These are phyloP conservation scores for Colletotrichum aenigma DNA, from an alignment of 2,329 filamentous ascomycete genomes.

Conservation along the genomic window DNA sequence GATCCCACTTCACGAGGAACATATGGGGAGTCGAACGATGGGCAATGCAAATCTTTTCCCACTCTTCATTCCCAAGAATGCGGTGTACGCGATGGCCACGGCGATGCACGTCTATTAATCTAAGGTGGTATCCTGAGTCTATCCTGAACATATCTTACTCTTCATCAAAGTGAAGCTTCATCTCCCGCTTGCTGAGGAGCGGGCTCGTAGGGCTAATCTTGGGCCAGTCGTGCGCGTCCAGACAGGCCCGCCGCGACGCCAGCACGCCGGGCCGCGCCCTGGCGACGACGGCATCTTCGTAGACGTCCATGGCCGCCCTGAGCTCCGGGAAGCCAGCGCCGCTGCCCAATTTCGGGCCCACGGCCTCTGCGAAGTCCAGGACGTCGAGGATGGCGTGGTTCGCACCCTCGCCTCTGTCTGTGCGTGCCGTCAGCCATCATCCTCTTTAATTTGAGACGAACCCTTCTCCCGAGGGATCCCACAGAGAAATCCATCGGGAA, in stretches of 20 bases:
- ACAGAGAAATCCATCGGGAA: background rate
- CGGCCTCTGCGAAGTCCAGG: constrained; percentile 41
- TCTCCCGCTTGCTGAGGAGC: constrained; percentile 41
- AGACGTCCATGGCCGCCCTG: constrained; percentile 36
- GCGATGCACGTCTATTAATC: background rate
- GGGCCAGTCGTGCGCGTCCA: constrained; percentile 58
- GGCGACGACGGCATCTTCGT: constrained; percentile 47
- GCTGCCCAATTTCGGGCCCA: constrained; percentile 25
- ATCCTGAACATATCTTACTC: constrained; percentile 2
- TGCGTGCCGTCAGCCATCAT: background rate
- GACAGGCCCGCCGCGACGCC: constrained; percentile 54
- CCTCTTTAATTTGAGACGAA: background rate
- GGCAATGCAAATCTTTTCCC: background rate
- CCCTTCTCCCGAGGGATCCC: background rate
- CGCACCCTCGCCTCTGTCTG: constrained; percentile 61
- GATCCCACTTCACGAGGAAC: background rate
- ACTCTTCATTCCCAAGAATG: background rate
- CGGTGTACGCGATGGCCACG: background rate
- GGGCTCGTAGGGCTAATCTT: constrained; percentile 41
- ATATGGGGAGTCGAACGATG: background rate
- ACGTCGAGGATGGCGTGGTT: constrained; percentile 62
- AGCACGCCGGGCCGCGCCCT: constrained; percentile 51
- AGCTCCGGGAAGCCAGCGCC: constrained; percentile 14
- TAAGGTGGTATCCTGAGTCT: background rate
- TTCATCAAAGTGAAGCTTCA: constrained; percentile 35